Base-by-base conservation (phyloP, 106 monocot genomes). In the Allium sativum region DNA sequence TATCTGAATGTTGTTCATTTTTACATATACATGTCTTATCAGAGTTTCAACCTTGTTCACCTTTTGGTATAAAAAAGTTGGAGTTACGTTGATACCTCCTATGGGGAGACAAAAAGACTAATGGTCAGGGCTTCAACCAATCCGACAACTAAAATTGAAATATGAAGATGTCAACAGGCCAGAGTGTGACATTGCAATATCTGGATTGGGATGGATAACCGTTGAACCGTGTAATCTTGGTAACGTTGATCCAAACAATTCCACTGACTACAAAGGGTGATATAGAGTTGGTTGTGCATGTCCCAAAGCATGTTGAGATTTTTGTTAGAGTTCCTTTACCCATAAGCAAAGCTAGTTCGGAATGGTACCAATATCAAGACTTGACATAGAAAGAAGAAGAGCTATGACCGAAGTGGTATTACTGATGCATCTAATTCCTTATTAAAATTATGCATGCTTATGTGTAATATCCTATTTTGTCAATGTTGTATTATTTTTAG, bases 131-230 rank as follows among this genome's bases (percentile, higher is more conserved):
- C 88, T 98, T 44, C 63, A 88, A 64, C 56, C 64, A 41, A 70
- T 81, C n/a, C 82, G 72, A 1, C 70, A 79, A 12, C 75, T 98
- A 72, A 68, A 83, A 59, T 81, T 98, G 58, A 80, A 80, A 48
- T 76, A 62, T 70, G 71, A 84, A 59, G 76, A 71, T 40, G 46
- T 20, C 55, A 73, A 62, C n/a, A 92, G 98, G 65, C 98, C 98
- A 60, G 85, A 78, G 13, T 98, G 84, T 69, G 92, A 98, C 73
- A 92, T 98, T 56, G 82, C 98, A 20, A 83, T 98, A 59, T 98
- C 92, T 22, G 98, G 98, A 12, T 77, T 98, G 50, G 98, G 98
- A 0, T 98, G 98, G 98, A 85, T 98, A 61, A 69, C 82, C 10
- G 78, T 98, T 13, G 85, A 98, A 58, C 76, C 87, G n/a, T 67